Conservation (phyloP, 1,139 yeast species). For the Hanseniaspora sp. region DNA sequence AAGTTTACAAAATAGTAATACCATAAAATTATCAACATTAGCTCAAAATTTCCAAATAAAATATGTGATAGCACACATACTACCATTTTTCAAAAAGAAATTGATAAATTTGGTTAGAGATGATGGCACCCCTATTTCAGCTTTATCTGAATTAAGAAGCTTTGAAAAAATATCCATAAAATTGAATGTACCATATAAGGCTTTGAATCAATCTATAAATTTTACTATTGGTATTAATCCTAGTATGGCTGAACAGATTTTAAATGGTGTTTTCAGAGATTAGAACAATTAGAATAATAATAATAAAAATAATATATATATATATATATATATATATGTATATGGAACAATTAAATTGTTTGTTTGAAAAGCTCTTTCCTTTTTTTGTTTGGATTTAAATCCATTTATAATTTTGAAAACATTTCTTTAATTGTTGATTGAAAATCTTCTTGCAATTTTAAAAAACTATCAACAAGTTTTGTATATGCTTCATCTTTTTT, state of each 20-base stretch:
- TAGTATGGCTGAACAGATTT: constrained; percentile 34
- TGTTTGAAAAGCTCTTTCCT: not conserved
- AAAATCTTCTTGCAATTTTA: constrained; percentile 4
- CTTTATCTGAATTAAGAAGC: constrained; percentile 2
- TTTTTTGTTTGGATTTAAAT: not conserved
- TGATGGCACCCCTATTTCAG: constrained; percentile 42
- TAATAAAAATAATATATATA: not conserved
- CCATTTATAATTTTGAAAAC: not conserved
- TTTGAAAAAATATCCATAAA: constrained; percentile 34
- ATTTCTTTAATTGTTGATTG: not conserved
- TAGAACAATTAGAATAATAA: not conserved
- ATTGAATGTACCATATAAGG: constrained; percentile 70
- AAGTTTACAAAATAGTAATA: constrained; percentile 58
- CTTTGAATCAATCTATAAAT: constrained; percentile 74
- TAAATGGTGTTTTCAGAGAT: constrained; percentile 5
- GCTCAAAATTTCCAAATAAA: constrained; percentile 57
- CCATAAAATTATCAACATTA: constrained; percentile 52
- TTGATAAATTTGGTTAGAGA: constrained; percentile 49
- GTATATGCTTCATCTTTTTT: constrained; percentile 9
- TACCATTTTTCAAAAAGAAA: constrained; percentile 70
- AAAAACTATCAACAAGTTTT: constrained; percentile 7
- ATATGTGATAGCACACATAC: constrained; percentile 60
- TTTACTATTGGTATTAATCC: constrained; percentile 72
- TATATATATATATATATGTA: not conserved
- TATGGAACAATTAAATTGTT: not conserved